phyloP scores from a whole-genome alignment of 768 basidiomycete genomes.

The Leccinum ochraceum region DNA sequence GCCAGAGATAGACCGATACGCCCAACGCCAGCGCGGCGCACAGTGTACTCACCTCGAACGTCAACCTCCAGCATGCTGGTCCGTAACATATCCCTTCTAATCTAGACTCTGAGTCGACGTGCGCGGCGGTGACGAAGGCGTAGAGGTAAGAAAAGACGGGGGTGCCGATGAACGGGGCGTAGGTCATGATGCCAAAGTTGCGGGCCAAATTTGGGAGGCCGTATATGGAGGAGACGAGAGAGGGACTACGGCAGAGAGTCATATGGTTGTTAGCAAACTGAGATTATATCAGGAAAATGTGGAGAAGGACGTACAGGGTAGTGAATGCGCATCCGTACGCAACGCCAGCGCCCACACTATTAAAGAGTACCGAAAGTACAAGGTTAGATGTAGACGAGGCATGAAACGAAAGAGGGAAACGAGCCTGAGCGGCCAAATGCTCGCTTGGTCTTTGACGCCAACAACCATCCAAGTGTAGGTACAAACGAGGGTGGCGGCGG shows the following conservation, averaged over 20 bases:
- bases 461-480: conserved; percentile 59
- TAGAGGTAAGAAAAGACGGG: conserved; percentile 79
- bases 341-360: conserved; percentile 63
- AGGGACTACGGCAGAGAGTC: conserved; percentile 40
- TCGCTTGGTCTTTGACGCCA: conserved; percentile 46
- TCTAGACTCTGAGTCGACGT: conserved; percentile 37
- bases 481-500: conserved; percentile 47
- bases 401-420: conserved; percentile 6
- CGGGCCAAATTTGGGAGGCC: conserved; percentile 68
- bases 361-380: neutral
- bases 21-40: conserved; percentile 47
- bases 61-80: conserved; percentile 60
- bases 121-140: conserved; percentile 61
- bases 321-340: conserved; percentile 75
- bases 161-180: conserved; percentile 75
- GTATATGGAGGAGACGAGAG: conserved; percentile 72
- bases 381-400: neutral
- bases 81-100: conserved; percentile 50
- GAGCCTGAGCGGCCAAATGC: conserved; percentile 74
- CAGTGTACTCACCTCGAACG: conserved; percentile 55
- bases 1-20: conserved; percentile 56
- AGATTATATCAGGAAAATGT: neutral
- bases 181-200: conserved; percentile 75
- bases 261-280: neutral
- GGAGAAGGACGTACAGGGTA: conserved; percentile 52